Conservation (phyloP, 805 yeast species). For the Debaryomyces tyrocola region DNA sequence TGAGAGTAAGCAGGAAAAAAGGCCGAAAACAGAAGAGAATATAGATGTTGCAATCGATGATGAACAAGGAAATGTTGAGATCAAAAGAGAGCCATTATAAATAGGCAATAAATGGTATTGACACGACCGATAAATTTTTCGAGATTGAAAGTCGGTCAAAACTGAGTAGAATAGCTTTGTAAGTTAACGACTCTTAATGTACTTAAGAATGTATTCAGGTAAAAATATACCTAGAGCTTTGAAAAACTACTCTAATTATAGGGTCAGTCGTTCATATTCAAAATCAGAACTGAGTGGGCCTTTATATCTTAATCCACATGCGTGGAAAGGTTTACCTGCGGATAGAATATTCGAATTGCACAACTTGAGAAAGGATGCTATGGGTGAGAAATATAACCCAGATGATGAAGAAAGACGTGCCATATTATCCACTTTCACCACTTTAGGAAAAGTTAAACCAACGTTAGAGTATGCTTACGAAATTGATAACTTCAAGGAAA, state of each 20-base stretch:
- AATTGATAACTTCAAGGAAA: constrained; percentile 42
- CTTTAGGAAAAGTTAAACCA: constrained; percentile 32
- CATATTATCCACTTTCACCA: constrained; percentile 36
- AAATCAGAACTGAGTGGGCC: constrained; percentile 12
- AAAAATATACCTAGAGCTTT: not conserved
- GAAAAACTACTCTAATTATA: not conserved
- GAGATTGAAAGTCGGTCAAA: not conserved
- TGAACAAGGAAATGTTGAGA: not conserved
- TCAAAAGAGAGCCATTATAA: not conserved
- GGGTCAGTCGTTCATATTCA: constrained; percentile 8
- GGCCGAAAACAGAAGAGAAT: constrained; percentile 2
- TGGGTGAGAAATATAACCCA: constrained; percentile 43
- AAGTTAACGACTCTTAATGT: not conserved
- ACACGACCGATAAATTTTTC: constrained; percentile 2
- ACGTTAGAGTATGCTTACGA: constrained; percentile 40
- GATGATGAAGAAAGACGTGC: constrained; percentile 64
- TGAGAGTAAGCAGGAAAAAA: constrained; percentile 7
- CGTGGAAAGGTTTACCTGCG: constrained; percentile 70
- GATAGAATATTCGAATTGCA: constrained; percentile 62
- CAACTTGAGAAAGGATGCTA: constrained; percentile 51
- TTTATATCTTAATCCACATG: constrained; percentile 59
- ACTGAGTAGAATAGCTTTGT: not conserved
- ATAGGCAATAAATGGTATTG: not conserved
- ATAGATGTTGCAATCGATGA: not conserved
- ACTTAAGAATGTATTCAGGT: not conserved